Conservation (phyloP, 768 basidiomycete genomes). For the Cyathus striatus region DNA sequence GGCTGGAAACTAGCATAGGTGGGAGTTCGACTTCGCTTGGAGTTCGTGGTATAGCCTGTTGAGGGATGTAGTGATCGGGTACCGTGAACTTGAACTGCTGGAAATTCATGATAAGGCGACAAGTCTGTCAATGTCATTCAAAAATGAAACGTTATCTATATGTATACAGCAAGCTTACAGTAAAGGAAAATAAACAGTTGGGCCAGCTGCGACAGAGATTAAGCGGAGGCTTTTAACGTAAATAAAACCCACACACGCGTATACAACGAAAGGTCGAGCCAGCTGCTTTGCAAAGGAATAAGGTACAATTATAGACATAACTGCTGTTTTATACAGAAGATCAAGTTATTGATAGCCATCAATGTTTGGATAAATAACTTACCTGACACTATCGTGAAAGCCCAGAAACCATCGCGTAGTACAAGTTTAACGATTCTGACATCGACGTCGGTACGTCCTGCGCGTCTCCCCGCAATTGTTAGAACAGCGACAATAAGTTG, state of each 20-base stretch:
- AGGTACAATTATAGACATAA: conserved; percentile 5
- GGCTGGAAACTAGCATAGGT: too few species aligned
- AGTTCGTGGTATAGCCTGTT: too few species aligned
- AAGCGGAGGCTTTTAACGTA: neutral
- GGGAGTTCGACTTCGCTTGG: too few species aligned
- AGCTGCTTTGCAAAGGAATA: conserved; percentile 2
- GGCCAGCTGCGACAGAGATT: neutral
- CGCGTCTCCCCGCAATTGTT: neutral
- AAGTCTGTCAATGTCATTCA: conserved; percentile 1
- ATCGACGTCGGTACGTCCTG: neutral
- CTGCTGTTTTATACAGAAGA: conserved; percentile 1
- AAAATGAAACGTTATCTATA: neutral
- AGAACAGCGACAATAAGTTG: neutral
- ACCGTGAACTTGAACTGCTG: neutral
- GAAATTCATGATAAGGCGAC: conserved; percentile 6
- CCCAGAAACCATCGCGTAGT: conserved; percentile 4
- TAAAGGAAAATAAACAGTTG: neutral
- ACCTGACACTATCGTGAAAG: conserved; percentile 2
- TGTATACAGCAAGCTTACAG: neutral
- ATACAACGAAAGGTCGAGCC: neutral
- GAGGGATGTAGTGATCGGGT: too few species aligned
- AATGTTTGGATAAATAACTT: conserved; percentile 3
- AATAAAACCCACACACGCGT: neutral
- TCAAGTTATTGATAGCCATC: neutral
- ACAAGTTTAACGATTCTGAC: conserved; percentile 2